Evolutionary conservation across 2,329 filamentous ascomycete genomes (phyloP).

Genomic region (Claviceps citrina): DNA sequence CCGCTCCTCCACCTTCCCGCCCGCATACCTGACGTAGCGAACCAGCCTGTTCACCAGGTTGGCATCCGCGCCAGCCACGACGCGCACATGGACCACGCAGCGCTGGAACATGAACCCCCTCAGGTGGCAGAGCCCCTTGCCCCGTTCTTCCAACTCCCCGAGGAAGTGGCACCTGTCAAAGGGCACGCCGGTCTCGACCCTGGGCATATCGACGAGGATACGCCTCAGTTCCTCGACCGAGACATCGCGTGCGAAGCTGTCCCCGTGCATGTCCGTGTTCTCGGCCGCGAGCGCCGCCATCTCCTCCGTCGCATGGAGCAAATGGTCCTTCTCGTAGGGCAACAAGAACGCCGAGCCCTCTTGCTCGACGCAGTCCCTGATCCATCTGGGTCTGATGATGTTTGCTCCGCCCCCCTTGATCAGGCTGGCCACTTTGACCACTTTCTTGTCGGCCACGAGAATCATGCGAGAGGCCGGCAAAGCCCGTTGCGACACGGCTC

Average conservation of each 20-base stretch:
- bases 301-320: slow-evolving; percentile 52
- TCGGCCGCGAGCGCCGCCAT: slow-evolving; percentile 37
- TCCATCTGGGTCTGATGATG: slow-evolving; percentile 67
- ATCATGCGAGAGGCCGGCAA: slow-evolving; percentile 46
- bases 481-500: slow-evolving; percentile 60
- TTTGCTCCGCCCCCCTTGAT: slow-evolving; percentile 56
- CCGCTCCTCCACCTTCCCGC: slow-evolving; percentile 40
- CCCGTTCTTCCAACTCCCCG: slow-evolving; percentile 38
- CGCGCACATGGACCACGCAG: slow-evolving; percentile 27
- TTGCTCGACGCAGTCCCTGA: slow-evolving; percentile 62
- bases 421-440: slow-evolving; percentile 69
- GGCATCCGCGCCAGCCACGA: slow-evolving; percentile 13
- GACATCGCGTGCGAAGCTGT: slow-evolving; percentile 66
- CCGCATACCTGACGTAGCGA: slow-evolving; percentile 53
- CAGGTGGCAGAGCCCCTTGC: slow-evolving; percentile 35
- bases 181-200: slow-evolving; percentile 23
- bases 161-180: slow-evolving; percentile 35
- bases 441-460: slow-evolving; percentile 63
- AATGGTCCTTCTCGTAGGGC: slow-evolving; percentile 44
- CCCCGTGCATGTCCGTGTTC: slow-evolving; percentile 62
- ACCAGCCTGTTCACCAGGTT: slow-evolving; percentile 28
- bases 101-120: slow-evolving; percentile 37
- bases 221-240: slow-evolving; percentile 44
- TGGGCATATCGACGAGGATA: slow-evolving; percentile 35
- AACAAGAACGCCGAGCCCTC: slow-evolving; percentile 45